phyloP scores from a whole-genome alignment of 2,329 filamentous ascomycete species.

The Phialophora verrucosa region DNA sequence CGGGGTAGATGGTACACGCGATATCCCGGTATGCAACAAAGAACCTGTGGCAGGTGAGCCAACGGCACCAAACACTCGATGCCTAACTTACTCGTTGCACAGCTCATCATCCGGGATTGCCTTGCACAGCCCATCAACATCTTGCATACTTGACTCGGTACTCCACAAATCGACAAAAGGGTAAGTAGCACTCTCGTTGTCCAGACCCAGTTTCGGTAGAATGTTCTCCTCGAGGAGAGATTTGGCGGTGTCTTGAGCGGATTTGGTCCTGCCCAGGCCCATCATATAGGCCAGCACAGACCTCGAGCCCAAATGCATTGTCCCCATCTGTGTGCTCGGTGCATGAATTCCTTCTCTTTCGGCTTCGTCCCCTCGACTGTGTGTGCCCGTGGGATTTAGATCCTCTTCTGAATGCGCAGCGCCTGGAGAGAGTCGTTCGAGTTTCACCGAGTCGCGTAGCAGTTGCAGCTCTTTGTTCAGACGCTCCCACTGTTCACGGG shows the following conservation, averaged over 20 bases:
- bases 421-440: slow-evolving; percentile 19
- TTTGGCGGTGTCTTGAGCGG: slow-evolving; percentile 53
- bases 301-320: slow-evolving; percentile 65
- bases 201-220: slow-evolving; percentile 66
- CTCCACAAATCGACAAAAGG: slow-evolving; percentile 71
- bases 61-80: background rate
- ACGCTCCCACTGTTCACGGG: slow-evolving; percentile 40
- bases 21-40: slow-evolving; percentile 65
- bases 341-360: slow-evolving; percentile 65
- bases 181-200: slow-evolving; percentile 69
- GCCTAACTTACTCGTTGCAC: slow-evolving; percentile 56
- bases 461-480: slow-evolving; percentile 36
- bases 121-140: slow-evolving; percentile 63
- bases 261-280: slow-evolving; percentile 58
- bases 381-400: slow-evolving; percentile 16
- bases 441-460: slow-evolving; percentile 24
- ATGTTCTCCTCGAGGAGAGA: slow-evolving; percentile 66
- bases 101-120: slow-evolving; percentile 64
- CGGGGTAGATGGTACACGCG: slow-evolving; percentile 65
- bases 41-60: slow-evolving; percentile 47
- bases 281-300: slow-evolving; percentile 67
- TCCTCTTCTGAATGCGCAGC: slow-evolving; percentile 23
- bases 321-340: slow-evolving; percentile 64
- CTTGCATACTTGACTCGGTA: slow-evolving; percentile 63
- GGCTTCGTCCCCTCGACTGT: slow-evolving; percentile 35